phyloP scores from a whole-genome alignment of 1,284 basidiomycete species.

The Anthracocystis panici-leucophaei region DNA sequence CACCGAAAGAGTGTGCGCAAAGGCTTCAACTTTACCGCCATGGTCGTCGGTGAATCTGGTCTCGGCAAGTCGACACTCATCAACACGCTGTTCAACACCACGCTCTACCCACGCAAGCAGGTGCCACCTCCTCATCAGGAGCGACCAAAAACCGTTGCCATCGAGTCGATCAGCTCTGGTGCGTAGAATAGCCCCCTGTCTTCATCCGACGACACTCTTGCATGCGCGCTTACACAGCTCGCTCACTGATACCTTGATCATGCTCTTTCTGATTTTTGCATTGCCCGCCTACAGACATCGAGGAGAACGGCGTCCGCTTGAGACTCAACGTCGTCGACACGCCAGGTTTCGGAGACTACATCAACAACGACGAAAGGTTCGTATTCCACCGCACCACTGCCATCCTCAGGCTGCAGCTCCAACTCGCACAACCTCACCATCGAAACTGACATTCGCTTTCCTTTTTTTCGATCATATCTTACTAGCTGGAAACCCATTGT shows the following conservation, averaged over 20 bases:
- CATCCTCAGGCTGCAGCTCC: not conserved
- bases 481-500: constrained; percentile 67
- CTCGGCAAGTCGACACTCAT: constrained; percentile 69
- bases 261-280: not conserved
- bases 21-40: constrained; percentile 67
- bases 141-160: constrained; percentile 66
- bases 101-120: constrained; percentile 67
- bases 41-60: constrained; percentile 69
- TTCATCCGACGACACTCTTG: not conserved
- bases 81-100: constrained; percentile 70
- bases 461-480: constrained; percentile 8
- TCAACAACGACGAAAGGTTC: constrained; percentile 68
- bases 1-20: constrained; percentile 66
- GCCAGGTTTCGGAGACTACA: constrained; percentile 68
- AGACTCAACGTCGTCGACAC: constrained; percentile 69
- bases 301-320: constrained; percentile 69
- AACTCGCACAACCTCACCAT: not conserved
- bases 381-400: not conserved
- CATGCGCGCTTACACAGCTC: not conserved
- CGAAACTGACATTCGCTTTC: not conserved
- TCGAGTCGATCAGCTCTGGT: constrained; percentile 69
- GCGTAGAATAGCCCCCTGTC: constrained; percentile 4
- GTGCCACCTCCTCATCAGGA: constrained; percentile 63
- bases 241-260: not conserved
- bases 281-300: constrained; percentile 54